Base-by-base conservation (phyloP, 768 basidiomycete species). In the Mycena epipterygia region DNA sequence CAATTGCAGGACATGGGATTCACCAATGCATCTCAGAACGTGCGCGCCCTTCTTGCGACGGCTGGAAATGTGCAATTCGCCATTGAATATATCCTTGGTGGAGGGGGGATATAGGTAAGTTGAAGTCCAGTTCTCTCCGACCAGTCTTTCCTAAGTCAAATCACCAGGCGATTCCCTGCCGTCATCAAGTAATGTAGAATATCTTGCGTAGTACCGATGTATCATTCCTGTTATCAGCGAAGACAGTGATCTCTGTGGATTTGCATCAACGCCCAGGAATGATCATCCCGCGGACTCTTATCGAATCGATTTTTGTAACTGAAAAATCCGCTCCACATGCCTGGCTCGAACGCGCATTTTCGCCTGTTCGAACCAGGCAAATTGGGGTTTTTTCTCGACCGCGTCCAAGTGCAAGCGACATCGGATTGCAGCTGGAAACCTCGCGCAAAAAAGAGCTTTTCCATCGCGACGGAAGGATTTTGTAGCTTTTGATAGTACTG, bases 1-100 rank as follows among this genome's bases (percentile, higher is more conserved):
- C 95, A 97, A 91, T 80, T 99, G 76, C 92, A 95, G 78, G 94
- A 93, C 68, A 98, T 99, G 97, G 97, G 95, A 2, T 95, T 99
- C 81, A 89, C 87, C 59, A 96, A 97, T 65, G 95, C 95, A 11
- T 79, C 88, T 46, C 94, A 96, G 86, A 99, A 98, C 79, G 86
- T 99, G 9, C 87, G 96, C 5, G 96, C 97, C 6, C 84, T 99
- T 48, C 86, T 95, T 12, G 95, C 95, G 56, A 96, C 96, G 0
- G 95, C 90, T n/a, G 96, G 97, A 14, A 96, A 96, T 75, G 95
- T 98, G 21, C 90, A 98, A 78, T 87, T 90, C 25, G 96, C 96
- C 52, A 93, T 98, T 74, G 96, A 98, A 81, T 95, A 97, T 77
- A 96, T 98, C 73, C 86, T 98, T 65, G 80, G 85, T 46, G 95